Evolutionary conservation across 495 filamentous ascomycete genomes (phyloP), one percentile per base, ranked within the genome.

Genomic region (Evansstolkia leycettana): DNA sequence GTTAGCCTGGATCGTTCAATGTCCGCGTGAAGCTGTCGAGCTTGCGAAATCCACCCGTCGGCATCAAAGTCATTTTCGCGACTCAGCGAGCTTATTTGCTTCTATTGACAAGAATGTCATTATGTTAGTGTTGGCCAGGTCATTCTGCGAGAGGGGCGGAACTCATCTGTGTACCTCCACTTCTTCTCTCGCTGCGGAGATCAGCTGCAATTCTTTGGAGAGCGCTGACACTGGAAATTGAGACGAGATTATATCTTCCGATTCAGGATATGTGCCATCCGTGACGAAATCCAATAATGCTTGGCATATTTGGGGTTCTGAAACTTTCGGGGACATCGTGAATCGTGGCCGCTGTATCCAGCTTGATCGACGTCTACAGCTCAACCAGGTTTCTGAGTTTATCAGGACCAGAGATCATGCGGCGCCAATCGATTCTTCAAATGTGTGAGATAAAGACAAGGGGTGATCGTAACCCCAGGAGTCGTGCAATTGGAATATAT

Each of bases 11-110:
- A 82, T 23, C 68, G 67, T 45, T 82, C 69, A 39, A 95, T 83
- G 45, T 94, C 88, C 19, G 71, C 67, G 47, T 85, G 80, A n/a
- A 93, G 73, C 33, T 80, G 74, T 52, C 81, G 80, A 20, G 86
- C 84, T 53, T 88, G 82, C 14, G 65, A 54, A 37, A 90, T 80
- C 88, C 88, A 95, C 40, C 75, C 66, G 48, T 84, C 78, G 42
- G 90, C 78, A 48, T 90, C 82, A 14, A 79, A 73, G 28, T 77
- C 76, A 27, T 74, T 80, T 30, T 80, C 73, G 26, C 73, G 71
- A 63, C 85, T 89, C 26, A 84, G 67, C 16, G 62, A 54, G 34
- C 75, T 78, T 26, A 94, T 79, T 39, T 85, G 75, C 37, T 65
- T 62, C 80, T 86, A 43, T 42, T 26, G n/a, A 4, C 7, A 20